Conservation (phyloP, 495 filamentous ascomycete genomes). For the Talaromyces proteolyticus region DNA sequence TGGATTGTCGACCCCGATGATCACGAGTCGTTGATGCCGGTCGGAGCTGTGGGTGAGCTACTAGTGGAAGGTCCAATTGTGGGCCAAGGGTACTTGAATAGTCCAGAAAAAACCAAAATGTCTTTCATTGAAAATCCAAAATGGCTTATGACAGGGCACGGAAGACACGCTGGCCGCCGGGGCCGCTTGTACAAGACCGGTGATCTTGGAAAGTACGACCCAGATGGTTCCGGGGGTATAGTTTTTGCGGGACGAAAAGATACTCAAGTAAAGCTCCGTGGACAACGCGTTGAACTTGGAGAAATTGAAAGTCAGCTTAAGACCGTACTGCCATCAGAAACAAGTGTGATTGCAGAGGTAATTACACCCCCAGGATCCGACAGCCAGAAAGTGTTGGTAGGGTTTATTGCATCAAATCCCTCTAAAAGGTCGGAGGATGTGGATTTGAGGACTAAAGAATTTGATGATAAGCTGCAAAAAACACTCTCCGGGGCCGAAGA, state of each 20-base stretch:
- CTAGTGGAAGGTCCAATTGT: constrained; percentile 50
- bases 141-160: constrained; percentile 40
- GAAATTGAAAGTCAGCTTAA: constrained; percentile 43
- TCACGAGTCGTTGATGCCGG: constrained; percentile 35
- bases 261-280: constrained; percentile 57
- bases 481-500: constrained; percentile 18
- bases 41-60: constrained; percentile 49
- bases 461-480: constrained; percentile 15
- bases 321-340: constrained; percentile 21
- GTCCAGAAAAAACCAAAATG: constrained; percentile 36
- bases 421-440: constrained; percentile 13
- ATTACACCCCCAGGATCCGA: constrained; percentile 25
- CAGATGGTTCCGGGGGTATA: constrained; percentile 40
- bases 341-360: constrained; percentile 31
- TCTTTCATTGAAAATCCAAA: constrained; percentile 41
- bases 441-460: constrained; percentile 2
- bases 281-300: constrained; percentile 56
- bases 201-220: constrained; percentile 50
- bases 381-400: constrained; percentile 26
- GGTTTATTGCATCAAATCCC: constrained; percentile 29
- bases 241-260: constrained; percentile 57
- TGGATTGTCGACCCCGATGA: constrained; percentile 46
- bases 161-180: constrained; percentile 23
- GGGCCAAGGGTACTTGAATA: constrained; percentile 44
- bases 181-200: constrained; percentile 44